These are phyloP conservation scores for Centaurea solstitialis DNA, from an alignment of 129 eudicot species.

Conservation along the genomic window DNA sequence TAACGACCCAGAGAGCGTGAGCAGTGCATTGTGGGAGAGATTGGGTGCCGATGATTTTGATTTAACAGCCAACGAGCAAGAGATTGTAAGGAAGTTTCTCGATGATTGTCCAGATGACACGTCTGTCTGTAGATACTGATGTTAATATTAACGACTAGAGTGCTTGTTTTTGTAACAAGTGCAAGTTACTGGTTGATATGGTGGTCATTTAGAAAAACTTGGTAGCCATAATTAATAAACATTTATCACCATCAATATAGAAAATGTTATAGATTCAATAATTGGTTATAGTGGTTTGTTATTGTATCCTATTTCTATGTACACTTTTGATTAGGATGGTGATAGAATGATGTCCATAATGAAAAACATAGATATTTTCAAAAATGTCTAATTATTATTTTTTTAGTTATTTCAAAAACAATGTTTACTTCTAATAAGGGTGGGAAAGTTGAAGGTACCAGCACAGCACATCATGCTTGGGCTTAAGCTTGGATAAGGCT, in stretches of 20 bases:
- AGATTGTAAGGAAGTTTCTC: slow-evolving; percentile 55
- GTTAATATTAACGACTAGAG: background rate
- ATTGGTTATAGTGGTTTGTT: background rate
- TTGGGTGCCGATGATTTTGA: slow-evolving; percentile 64
- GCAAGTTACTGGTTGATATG: background rate
- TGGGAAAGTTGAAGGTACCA: too few species aligned
- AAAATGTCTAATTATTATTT: too few species aligned
- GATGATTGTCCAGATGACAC: slow-evolving; percentile 50
- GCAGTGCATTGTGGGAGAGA: slow-evolving; percentile 59
- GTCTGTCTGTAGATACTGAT: background rate
- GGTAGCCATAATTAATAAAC: slow-evolving; percentile 1
- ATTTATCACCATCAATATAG: background rate
- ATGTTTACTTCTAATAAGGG: too few species aligned
- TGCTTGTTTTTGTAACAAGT: background rate
- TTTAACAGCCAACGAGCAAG: slow-evolving; percentile 60
- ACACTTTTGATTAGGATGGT: background rate
- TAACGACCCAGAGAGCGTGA: slow-evolving; percentile 52
- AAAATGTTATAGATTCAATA: background rate
- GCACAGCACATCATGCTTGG: too few species aligned
- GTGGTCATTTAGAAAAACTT: background rate
- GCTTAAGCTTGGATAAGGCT: too few species aligned
- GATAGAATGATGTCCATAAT: background rate
- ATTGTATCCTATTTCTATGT: background rate
- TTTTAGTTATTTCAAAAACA: too few species aligned
- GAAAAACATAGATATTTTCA: too few species aligned